Conservation (phyloP, 768 basidiomycete species). For the Gyrodon lividus region DNA sequence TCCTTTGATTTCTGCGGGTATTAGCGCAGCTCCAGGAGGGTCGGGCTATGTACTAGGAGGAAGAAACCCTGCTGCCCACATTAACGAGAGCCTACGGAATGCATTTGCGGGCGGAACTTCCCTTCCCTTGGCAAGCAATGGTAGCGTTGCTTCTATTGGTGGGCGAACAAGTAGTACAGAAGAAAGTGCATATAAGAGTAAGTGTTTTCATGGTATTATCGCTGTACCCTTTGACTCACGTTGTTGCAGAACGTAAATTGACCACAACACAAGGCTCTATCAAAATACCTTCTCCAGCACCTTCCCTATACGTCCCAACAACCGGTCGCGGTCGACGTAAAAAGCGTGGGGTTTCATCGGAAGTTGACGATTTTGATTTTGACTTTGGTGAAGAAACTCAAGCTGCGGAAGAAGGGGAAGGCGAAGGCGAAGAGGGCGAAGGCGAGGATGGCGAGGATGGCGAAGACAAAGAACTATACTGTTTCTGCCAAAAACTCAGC, state of each 20-base stretch:
- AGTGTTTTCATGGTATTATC: background rate
- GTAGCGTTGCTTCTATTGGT: constrained; percentile 2
- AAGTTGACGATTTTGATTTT: constrained; percentile 34
- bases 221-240: constrained; percentile 1
- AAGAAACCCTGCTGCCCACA: constrained; percentile 39
- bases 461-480: constrained; percentile 60
- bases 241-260: constrained; percentile 29
- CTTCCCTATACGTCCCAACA: constrained; percentile 28
- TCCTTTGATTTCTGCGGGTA: constrained; percentile 14
- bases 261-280: constrained; percentile 30
- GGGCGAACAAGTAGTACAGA: constrained; percentile 20
- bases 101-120: constrained; percentile 31
- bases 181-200: constrained; percentile 32
- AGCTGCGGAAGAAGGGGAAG: constrained; percentile 31
- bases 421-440: constrained; percentile 36
- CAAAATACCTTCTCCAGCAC: constrained; percentile 35
- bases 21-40: constrained; percentile 11
- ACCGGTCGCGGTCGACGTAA: constrained; percentile 34
- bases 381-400: constrained; percentile 34
- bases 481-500: constrained; percentile 60
- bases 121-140: constrained; percentile 17
- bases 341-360: constrained; percentile 36
- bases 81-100: constrained; percentile 40
- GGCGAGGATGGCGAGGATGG: constrained; percentile 49
- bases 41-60: constrained; percentile 34